Conservation (phyloP, 352 stramenopile genomes). For the Phytopythium cucurbitacearum region DNA sequence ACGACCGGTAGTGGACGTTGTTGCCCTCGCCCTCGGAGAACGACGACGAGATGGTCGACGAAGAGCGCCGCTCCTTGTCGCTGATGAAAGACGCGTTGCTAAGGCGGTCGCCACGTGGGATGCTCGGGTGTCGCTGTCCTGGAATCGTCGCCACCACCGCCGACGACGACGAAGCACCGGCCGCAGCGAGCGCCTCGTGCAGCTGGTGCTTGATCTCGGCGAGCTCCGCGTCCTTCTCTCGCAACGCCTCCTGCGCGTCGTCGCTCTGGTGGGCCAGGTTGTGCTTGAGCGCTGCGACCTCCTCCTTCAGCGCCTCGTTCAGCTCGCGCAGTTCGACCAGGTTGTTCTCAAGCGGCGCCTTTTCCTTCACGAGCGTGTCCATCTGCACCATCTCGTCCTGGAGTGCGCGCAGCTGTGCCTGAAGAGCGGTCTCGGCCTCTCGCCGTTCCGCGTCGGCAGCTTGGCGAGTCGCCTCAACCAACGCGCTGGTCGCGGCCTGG, state of each 20-base stretch:
- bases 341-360: conserved; percentile 24
- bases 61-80: conserved; percentile 32
- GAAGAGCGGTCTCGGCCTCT: conserved; percentile 14
- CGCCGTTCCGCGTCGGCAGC: conserved; percentile 27
- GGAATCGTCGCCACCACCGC: background rate
- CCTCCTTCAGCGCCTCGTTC: conserved; percentile 26
- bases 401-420: conserved; percentile 24
- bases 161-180: conserved; percentile 9
- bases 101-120: conserved; percentile 15
- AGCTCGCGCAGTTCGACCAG: conserved; percentile 26
- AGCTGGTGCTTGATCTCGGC: conserved; percentile 42
- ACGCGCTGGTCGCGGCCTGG: conserved; percentile 9
- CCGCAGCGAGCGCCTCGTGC: conserved; percentile 24
- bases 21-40: conserved; percentile 31
- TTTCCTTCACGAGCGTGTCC: conserved; percentile 19
- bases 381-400: conserved; percentile 29
- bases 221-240: conserved; percentile 52
- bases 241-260: conserved; percentile 32
- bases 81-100: conserved; percentile 14
- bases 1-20: conserved; percentile 11
- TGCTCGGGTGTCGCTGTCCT: conserved; percentile 13
- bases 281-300: conserved; percentile 30
- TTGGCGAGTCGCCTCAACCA: conserved; percentile 16
- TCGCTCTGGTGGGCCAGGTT: conserved; percentile 33
- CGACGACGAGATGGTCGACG: conserved; percentile 18